phyloP scores from a whole-genome alignment of 805 yeast species.

The Sugiyamaella floridensis region DNA sequence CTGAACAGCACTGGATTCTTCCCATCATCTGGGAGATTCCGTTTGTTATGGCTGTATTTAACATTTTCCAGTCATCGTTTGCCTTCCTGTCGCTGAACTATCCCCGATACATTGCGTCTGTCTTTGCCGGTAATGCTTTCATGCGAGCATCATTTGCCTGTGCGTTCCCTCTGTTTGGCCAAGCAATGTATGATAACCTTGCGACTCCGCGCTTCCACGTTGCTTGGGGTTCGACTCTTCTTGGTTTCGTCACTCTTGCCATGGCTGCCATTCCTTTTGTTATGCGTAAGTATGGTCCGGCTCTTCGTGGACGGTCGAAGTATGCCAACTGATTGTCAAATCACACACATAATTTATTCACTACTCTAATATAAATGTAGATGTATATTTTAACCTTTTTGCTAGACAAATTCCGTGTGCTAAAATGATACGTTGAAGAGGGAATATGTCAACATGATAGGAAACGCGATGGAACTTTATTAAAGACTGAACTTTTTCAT shows the following conservation, averaged over 20 bases:
- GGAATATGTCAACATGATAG: too few species aligned
- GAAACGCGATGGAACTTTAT: too few species aligned
- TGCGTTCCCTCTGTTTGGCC: constrained; percentile 59
- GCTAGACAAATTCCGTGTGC: too few species aligned
- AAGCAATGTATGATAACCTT: constrained; percentile 44
- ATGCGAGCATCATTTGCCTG: constrained; percentile 48
- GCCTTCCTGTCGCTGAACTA: constrained; percentile 43
- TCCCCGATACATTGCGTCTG: constrained; percentile 48
- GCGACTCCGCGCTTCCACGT: constrained; percentile 42
- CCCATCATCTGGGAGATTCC: constrained; percentile 40
- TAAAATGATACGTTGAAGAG: too few species aligned
- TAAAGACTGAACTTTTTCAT: too few species aligned
- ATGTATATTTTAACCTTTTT: neutral
- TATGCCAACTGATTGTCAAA: constrained; percentile 22
- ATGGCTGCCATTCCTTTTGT: constrained; percentile 44
- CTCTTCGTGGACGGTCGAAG: constrained; percentile 32
- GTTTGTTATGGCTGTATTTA: constrained; percentile 36
- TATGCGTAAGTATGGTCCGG: constrained; percentile 29
- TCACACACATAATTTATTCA: neutral
- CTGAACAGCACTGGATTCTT: constrained; percentile 43
- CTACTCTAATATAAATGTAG: neutral
- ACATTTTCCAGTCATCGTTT: constrained; percentile 44
- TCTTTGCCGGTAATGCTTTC: constrained; percentile 50
- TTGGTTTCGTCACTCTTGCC: constrained; percentile 40
- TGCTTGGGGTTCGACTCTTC: constrained; percentile 50